Conservation (phyloP, 345 rosid genomes). For the Erucastrum elatum region DNA sequence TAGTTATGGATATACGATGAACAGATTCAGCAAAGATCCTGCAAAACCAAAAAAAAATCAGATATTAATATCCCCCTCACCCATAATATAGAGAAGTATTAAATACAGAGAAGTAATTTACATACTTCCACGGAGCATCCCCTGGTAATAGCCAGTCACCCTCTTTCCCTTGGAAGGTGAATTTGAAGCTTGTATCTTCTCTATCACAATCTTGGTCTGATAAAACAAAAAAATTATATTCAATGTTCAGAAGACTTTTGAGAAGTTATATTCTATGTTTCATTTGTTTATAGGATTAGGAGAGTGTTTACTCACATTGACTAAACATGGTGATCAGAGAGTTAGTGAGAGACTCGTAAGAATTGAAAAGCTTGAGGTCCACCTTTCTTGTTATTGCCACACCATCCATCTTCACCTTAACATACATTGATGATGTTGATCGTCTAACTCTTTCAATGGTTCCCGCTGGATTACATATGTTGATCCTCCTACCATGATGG, state of each 20-base stretch:
- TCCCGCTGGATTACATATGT: constrained; percentile 18
- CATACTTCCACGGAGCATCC: constrained; percentile 76
- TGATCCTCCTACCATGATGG: constrained; percentile 35
- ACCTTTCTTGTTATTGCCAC: constrained; percentile 63
- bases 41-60: constrained; percentile 26
- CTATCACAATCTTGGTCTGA: constrained; percentile 25
- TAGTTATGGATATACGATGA: constrained; percentile 48
- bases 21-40: constrained; percentile 53
- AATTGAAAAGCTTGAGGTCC: constrained; percentile 49
- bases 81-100: background rate
- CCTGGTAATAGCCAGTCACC: constrained; percentile 64
- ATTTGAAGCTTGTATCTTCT: constrained; percentile 34
- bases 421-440: constrained; percentile 44
- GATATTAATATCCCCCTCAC: background rate
- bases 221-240: background rate
- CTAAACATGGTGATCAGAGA: constrained; percentile 57
- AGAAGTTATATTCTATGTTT: background rate
- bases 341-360: constrained; percentile 48
- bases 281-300: background rate
- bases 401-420: constrained; percentile 84
- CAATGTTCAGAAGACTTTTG: background rate
- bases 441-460: constrained; percentile 10
- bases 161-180: constrained; percentile 59
- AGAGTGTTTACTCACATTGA: constrained; percentile 37
- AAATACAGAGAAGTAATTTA: constrained; percentile 1